phyloP scores from a whole-genome alignment of 176 grass and related monocot species.

The Oryza meridionalis region DNA sequence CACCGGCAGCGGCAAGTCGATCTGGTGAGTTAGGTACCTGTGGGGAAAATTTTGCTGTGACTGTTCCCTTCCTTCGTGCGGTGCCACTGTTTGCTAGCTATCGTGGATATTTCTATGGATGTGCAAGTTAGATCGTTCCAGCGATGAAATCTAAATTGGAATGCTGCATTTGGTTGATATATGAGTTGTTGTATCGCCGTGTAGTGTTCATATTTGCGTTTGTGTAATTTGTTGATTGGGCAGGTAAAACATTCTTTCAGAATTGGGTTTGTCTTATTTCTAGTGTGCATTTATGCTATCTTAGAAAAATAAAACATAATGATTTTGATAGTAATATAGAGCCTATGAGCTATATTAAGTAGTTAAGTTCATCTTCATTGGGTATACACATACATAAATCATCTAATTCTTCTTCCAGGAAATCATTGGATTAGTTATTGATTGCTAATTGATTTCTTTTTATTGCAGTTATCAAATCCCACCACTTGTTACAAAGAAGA shows the following conservation, averaged over 20 bases:
- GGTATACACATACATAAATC: neutral
- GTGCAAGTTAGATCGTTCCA: neutral
- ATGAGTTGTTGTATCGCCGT: neutral
- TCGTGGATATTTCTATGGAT: neutral
- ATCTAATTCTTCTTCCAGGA: neutral
- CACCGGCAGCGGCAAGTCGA: conserved; percentile 94
- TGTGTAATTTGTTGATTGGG: neutral
- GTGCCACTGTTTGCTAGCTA: neutral
- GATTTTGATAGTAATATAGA: neutral
- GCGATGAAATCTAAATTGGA: neutral
- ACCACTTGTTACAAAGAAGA: conserved; percentile 74
- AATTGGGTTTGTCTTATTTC: neutral
- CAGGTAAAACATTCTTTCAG: neutral
- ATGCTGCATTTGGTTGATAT: neutral
- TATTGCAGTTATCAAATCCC: conserved; percentile 83
- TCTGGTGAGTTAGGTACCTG: conserved; percentile 52
- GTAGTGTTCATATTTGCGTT: neutral
- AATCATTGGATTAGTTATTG: neutral
- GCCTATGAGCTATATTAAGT: neutral
- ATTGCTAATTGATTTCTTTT: neutral
- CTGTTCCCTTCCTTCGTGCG: neutral
- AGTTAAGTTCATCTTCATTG: neutral
- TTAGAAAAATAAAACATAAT: neutral
- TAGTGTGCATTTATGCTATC: neutral
- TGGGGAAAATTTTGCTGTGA: neutral